A percentile compares a stretch with the other conserved stretches of the same genome.
phyloP scores from a whole-genome alignment of 257 asterid genomes.

The Osmanthus fragrans region DNA sequence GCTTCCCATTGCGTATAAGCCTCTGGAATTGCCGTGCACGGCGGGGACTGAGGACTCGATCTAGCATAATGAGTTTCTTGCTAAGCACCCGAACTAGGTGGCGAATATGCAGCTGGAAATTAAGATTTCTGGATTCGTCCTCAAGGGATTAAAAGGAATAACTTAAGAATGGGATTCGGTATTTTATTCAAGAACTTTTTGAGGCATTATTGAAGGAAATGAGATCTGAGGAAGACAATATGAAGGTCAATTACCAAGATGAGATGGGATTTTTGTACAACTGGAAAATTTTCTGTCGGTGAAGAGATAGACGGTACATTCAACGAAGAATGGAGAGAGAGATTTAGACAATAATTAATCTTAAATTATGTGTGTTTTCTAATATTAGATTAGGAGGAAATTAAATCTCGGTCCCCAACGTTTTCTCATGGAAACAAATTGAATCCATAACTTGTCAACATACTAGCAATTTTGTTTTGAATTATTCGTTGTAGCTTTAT shows the following conservation, averaged over 20 bases:
- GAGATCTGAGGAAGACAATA: conserved; percentile 19
- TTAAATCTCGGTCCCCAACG: background rate
- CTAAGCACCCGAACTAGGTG: background rate
- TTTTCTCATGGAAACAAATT: no score
- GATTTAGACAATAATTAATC: conserved; percentile 17
- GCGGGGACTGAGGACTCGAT: conserved; percentile 57
- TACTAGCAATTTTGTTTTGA: no score
- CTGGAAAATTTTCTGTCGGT: conserved; percentile 19
- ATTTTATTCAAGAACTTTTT: background rate
- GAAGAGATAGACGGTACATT: conserved; percentile 13
- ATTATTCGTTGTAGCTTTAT: no score
- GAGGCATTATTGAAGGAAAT: background rate
- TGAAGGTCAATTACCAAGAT: background rate
- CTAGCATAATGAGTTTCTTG: conserved; percentile 46
- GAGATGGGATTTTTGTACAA: conserved; percentile 3
- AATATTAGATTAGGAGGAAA: background rate
- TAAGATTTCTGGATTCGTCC: background rate
- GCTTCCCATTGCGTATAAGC: conserved; percentile 56
- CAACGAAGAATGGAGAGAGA: background rate
- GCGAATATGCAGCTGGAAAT: background rate
- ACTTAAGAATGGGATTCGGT: background rate
- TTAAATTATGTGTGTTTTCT: background rate
- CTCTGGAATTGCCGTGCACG: conserved; percentile 65
- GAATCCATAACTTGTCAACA: no score
- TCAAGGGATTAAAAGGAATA: background rate